Base-by-base conservation (phyloP, 169 alveolate genomes). In the Plasmodium ovale region DNA sequence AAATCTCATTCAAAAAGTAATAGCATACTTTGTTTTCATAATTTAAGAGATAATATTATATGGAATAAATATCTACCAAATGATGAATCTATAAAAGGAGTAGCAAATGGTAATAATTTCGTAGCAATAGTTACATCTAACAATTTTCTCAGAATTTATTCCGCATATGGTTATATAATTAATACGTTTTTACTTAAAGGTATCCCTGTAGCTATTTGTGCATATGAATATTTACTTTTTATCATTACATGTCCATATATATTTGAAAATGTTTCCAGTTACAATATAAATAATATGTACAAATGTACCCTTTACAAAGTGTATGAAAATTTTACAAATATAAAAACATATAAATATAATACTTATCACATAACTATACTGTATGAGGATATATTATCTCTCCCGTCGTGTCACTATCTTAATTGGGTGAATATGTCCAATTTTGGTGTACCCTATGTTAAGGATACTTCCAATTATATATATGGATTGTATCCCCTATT, bases 51-150 rank as follows among this genome's bases (percentile, higher is more conserved):
- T 70, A 85, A 67, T 85, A 51, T 69, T 37, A 69, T 85, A 37
- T 85, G 91, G 91, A 58, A 85, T 49, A 85, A 85, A 4, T 85
- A 69, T 47, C 29, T 85, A 9, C 91, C 91, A 67, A 54, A 35
- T 37, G 91, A 69, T 33, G 91, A 85, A 27, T 70, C 29, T 31
- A 85, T 85, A 37, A 85, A 85, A 85, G 91, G 87, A 9, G 91
- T 85, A 56, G 91, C 91, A 33, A 85, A 85, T 72, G 91, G 91
- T 47, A 85, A 85, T 85, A 85, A 85, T 47, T 85, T 85, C 62
- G 91, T 85, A 27, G 91, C 91, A 2, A 37, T 85, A 25, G 87
- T 85, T 60, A 85, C 91, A 54, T 85, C 91, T 21, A 85, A 51
- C 37, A 85, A 85, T 58, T 85, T 85, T 70, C 56, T 85, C 2